A percentile compares a stretch with the other conserved stretches of the same genome.
Evolutionary conservation across 192 early-diverging fungal species (phyloP).

Genomic region (Umbelopsis sp.): DNA sequence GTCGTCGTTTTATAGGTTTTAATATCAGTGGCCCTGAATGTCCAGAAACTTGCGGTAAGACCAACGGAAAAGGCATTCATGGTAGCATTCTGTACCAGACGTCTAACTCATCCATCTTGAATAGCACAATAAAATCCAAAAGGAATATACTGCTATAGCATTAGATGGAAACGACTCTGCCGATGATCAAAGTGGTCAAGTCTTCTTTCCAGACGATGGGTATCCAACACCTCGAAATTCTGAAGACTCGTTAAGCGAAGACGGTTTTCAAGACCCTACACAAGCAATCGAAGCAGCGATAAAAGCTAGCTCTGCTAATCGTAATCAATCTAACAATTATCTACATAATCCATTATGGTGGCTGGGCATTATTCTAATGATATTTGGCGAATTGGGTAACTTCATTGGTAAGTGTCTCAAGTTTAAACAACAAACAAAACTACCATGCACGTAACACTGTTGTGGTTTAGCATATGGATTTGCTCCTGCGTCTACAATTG

Average conservation of each 20-base stretch:
- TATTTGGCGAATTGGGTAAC: conserved; percentile 52
- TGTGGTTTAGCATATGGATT: conserved; percentile 66
- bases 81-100: neutral
- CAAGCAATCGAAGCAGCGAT: neutral
- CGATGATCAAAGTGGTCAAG: conserved; percentile 16
- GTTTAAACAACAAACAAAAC: neutral
- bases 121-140: conserved; percentile 23
- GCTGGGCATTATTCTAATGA: conserved; percentile 66
- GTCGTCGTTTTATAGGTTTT: conserved; percentile 44
- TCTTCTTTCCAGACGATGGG: conserved; percentile 44
- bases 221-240: conserved; percentile 41
- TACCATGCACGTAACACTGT: neutral
- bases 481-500: conserved; percentile 68
- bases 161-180: neutral
- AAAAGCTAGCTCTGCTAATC: neutral
- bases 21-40: conserved; percentile 67
- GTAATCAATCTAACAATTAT: neutral
- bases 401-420: conserved; percentile 29
- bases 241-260: conserved; percentile 14
- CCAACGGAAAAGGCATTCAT: neutral
- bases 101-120: neutral
- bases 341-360: conserved; percentile 57
- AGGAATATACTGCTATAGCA: conserved; percentile 18
- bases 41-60: conserved; percentile 63
- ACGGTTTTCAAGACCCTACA: neutral